Conservation (phyloP, 441 rosid genomes). For the Biscutella laevigata region DNA sequence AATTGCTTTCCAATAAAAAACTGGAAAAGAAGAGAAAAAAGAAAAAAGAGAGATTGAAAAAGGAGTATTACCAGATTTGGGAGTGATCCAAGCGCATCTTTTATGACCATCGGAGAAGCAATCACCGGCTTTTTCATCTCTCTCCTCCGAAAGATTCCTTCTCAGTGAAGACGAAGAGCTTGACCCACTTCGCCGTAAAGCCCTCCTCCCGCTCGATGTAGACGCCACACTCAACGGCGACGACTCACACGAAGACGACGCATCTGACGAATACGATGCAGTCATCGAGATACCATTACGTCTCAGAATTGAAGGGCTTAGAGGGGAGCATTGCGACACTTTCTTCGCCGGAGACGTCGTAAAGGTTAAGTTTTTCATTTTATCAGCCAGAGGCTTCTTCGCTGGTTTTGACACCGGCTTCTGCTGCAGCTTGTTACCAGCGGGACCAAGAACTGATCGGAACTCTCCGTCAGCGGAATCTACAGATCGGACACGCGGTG, state of each 20-base stretch:
- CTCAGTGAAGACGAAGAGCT: constrained; percentile 20
- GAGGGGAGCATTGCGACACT: constrained; percentile 19
- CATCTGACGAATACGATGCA: constrained; percentile 47
- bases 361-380: constrained; percentile 10
- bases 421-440: constrained; percentile 41
- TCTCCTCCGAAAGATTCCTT: constrained; percentile 30
- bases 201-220: constrained; percentile 35
- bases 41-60: background rate
- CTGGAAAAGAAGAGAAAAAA: background rate
- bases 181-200: constrained; percentile 21
- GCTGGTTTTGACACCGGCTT: constrained; percentile 27
- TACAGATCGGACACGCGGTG: constrained; percentile 37
- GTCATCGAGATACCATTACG: constrained; percentile 32
- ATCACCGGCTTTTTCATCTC: constrained; percentile 26
- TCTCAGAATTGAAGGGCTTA: constrained; percentile 33
- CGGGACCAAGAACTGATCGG: constrained; percentile 37
- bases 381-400: constrained; percentile 25
- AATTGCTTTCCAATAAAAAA: background rate
- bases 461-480: constrained; percentile 39
- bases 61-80: constrained; percentile 35
- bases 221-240: constrained; percentile 32
- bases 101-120: constrained; percentile 37
- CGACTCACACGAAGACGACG: constrained; percentile 45
- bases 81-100: constrained; percentile 51
- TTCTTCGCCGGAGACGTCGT: constrained; percentile 11